Evolutionary conservation across 2,329 filamentous ascomycete species (phyloP), one percentile per base, ranked within the genome.

Genomic region (Apiospora koreana): DNA sequence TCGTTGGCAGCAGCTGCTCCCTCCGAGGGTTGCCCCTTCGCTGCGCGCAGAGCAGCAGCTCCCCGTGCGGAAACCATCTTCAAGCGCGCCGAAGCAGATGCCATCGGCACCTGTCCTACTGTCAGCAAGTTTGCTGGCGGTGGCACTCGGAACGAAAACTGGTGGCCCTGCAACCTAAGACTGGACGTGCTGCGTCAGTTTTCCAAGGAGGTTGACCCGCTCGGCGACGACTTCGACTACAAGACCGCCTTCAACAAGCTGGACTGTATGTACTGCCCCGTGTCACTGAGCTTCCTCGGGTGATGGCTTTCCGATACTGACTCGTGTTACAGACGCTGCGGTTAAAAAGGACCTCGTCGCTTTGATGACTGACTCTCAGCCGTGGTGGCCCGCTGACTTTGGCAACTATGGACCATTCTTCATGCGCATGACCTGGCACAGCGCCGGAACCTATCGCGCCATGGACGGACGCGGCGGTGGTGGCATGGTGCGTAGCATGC

Each of bases 321-420:
- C 65, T 31, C 45, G 65, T 46, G 14, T 31, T 10, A 35, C 21
- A 68, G 66, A 93, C 77, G 83, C 87, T 72, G 91, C 82, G 35
- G 81, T 94, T 75, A 94, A 94, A 89, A 91, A 92, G 82, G 93
- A 95, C 78, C 81, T 95, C 8, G 76, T 83, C n/a, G 85, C 83
- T 23, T 79, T 94, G 76, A 92, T 94, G 90, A 94, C 92, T 68
- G 89, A 93, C 79, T 94, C 92, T 2, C 90, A 94, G 82, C 90
- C 93, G 50, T 94, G 88, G 89, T 95, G 93, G 93, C 93, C 93
- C 0, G 93, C 93, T 42, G 93, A 95, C 79, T 93, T 92, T 77
- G 92, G 92, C 69, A 91, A 94, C 85, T 95, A 94, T 76, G 92
- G 92, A 74, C 92, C 92, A 80, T 86, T 94, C 38, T 94, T 95